Evolutionary conservation across 208 protist genomes (phyloP), one percentile per base, ranked within the genome.

Genomic region (Crithidia expoeki): DNA sequence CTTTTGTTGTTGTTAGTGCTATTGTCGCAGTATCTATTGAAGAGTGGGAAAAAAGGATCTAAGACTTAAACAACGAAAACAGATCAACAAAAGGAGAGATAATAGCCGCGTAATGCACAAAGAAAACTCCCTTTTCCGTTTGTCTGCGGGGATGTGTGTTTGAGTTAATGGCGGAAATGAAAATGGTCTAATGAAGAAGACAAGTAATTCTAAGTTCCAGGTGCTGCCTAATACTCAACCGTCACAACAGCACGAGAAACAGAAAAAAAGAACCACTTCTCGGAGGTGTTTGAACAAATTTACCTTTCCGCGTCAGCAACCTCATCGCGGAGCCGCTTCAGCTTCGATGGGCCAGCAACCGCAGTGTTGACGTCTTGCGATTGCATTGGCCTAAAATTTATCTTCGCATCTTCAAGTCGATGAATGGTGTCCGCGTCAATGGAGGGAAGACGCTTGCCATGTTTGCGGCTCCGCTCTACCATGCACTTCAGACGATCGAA

Each of bases 401-500:
- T 63, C 50, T 80, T 86, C 0, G 81, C 89, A 14, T 72, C 76
- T 53, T 88, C 83, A 34, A 89, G 75, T 4, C 79, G 77, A n/a
- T 70, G 57, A 32, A 84, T 66, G 0, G 76, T 88, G 49, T 79
- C 82, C 12, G 72, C 44, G 68, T 90, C 86, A 30, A 88, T 72
- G 17, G 79, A 75, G n/a, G 81, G 81, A 11, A 85, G 61, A 5
- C 47, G 65, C 16, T 63, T 50, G 10, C 78, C 80, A 21, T 62
- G 75, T 14, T 52, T 59, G 10, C 72, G 57, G 19, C 68, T 72
- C 16, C 61, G 47, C 44, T 91, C 83, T n/a, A 92, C 59, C 74
- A 91, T 87, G 0, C 32, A 34, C 52, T 91, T 93, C 11, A 96
- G 79, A 50, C 85, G 80, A 12, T 96, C 88, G 74, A 93, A 96